Base-by-base conservation (phyloP, 139 green algal species). In the Raphidocelis subcapitata region DNA sequence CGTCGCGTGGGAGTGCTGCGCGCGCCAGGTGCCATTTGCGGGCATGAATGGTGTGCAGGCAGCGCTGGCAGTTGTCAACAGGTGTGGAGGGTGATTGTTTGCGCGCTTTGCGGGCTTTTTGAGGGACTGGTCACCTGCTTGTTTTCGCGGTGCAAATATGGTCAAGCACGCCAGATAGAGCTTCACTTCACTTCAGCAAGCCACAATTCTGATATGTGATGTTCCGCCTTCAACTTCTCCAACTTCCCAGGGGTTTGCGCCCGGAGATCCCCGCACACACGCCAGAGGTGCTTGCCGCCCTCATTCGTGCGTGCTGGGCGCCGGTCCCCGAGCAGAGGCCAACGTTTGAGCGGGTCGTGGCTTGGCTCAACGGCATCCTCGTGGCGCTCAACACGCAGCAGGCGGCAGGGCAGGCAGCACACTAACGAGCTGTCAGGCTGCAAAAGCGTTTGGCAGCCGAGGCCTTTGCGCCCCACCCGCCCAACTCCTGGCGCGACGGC, bases 1-100 rank as follows among this genome's bases (percentile, higher is more conserved):
- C 14, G 87, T 93, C 35, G 73, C 90, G 76, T 94, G 83, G 83
- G 88, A 93, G 69, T 91, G 84, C 72, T 59, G 79, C 18, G 75
- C 85, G 0, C 56, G 82, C 4, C 26, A 76, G 73, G 61, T 92
- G 62, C 87, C 87, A 0, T 92, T 87, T 62, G 73, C 80, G 49
- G 82, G 76, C 3, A 37, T 79, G 15, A 79, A 72, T 44, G 67
- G 66, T n/a, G 74, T 88, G 68, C 87, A 92, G 75, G 88, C 88
- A 49, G 85, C 82, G 18, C 33, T 86, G 59, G 79, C 75, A 24
- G 86, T 88, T 3, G 83, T 86, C 26, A 82, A 78, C 51, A 49
- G 41, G 41, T 49, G 41, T 8, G 41, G 41, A 49, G 12, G 12
- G 41, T 49, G 41, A 20, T 49, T 8, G 41, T 49, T 8, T 49